Percentiles rank a stretch among this genome's conserved stretches.
Conservation (phyloP, 164 flowering plant genomes). For the Cinnamomum chago region DNA sequence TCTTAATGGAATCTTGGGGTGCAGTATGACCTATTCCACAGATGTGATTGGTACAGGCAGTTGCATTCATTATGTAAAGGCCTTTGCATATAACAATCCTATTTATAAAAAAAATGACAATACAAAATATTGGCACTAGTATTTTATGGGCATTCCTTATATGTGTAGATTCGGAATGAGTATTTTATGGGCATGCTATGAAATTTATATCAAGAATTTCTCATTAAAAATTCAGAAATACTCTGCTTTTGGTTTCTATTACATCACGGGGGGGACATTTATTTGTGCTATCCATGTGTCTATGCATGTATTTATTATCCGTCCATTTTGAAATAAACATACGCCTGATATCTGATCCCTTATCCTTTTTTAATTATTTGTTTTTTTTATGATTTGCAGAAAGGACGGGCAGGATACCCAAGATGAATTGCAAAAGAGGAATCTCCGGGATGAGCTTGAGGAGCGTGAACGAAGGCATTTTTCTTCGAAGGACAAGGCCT, state of each 20-base stretch:
- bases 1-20: too few species aligned
- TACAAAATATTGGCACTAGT: too few species aligned
- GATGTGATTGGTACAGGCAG: too few species aligned
- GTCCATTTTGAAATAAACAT: not conserved
- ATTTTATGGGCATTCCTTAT: too few species aligned
- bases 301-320: not conserved
- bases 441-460: conserved; percentile 82
- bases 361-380: not conserved
- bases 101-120: too few species aligned
- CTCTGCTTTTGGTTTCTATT: not conserved
- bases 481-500: conserved; percentile 62
- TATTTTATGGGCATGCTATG: not conserved
- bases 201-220: not conserved
- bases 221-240: too few species aligned
- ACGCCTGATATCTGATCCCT: not conserved
- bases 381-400: conserved; percentile 38
- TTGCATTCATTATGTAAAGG: too few species aligned
- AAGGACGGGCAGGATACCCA: conserved; percentile 95
- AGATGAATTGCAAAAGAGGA: conserved; percentile 83
- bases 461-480: conserved; percentile 91
- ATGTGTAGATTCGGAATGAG: too few species aligned
- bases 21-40: too few species aligned
- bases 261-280: not conserved
- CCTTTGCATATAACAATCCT: too few species aligned
- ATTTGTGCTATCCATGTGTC: not conserved